phyloP scores from a whole-genome alignment of 352 stramenopile genomes.

The Thalassiosira mediterranea region DNA sequence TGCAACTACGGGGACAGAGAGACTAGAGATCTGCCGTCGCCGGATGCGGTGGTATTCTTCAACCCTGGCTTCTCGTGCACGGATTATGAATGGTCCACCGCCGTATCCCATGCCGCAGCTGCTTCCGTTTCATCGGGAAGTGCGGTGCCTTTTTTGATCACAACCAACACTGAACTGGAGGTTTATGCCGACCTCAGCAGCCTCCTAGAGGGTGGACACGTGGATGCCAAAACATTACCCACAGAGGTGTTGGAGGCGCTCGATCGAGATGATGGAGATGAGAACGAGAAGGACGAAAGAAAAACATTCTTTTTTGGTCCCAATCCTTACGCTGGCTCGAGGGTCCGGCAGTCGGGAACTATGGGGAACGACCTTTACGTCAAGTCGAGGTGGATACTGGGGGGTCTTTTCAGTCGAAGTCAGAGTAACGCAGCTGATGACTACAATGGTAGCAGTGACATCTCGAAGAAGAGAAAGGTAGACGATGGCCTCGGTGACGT shows the following conservation, averaged over 20 bases:
- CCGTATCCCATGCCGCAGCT: slow-evolving; percentile 44
- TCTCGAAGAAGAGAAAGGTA: slow-evolving; percentile 8
- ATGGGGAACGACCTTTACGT: slow-evolving; percentile 85
- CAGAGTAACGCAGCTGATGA: neutral
- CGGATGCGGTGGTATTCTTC: slow-evolving; percentile 80
- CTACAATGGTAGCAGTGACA: neutral
- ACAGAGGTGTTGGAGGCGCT: slow-evolving; percentile 26
- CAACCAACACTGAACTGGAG: slow-evolving; percentile 84
- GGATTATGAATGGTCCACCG: slow-evolving; percentile 75
- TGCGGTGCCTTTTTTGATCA: slow-evolving; percentile 70
- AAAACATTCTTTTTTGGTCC: slow-evolving; percentile 66
- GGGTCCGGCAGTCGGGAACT: slow-evolving; percentile 79
- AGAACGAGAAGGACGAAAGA: slow-evolving; percentile 14
- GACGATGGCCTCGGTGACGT: neutral
- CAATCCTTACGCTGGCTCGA: slow-evolving; percentile 76
- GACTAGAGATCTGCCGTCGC: slow-evolving; percentile 15
- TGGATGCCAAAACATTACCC: slow-evolving; percentile 39
- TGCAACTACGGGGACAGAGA: slow-evolving; percentile 42
- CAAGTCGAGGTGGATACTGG: slow-evolving; percentile 80
- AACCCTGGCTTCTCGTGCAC: slow-evolving; percentile 83
- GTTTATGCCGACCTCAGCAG: slow-evolving; percentile 71
- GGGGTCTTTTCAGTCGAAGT: slow-evolving; percentile 51
- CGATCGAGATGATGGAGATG: slow-evolving; percentile 9
- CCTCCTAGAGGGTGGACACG: slow-evolving; percentile 61
- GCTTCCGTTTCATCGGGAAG: slow-evolving; percentile 18